These are phyloP conservation scores for Sordariomycetes sp. DNA, from an alignment of 2,329 filamentous ascomycete genomes.

Conservation along the genomic window DNA sequence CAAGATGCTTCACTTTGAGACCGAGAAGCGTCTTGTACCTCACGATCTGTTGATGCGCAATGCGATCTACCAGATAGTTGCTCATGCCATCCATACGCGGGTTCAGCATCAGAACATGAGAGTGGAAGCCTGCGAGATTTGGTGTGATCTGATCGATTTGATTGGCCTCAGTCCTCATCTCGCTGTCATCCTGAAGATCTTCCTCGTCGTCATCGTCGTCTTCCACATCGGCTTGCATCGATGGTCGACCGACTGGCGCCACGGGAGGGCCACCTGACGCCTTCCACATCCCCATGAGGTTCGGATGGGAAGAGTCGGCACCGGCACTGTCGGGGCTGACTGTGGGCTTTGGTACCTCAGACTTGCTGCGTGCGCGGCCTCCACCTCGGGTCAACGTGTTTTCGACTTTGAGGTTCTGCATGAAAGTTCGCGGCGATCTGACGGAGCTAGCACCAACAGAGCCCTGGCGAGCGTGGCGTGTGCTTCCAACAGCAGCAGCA, in stretches of 20 bases:
- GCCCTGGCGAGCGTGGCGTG: constrained; percentile 46
- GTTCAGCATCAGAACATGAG: constrained; percentile 65
- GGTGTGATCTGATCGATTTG: constrained; percentile 61
- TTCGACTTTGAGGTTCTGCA: constrained; percentile 27
- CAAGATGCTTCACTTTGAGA: constrained; percentile 60
- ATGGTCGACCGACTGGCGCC: constrained; percentile 28
- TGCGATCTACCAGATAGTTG: constrained; percentile 66
- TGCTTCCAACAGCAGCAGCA: constrained; percentile 46
- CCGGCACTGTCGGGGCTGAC: constrained; percentile 13
- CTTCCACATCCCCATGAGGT: constrained; percentile 41
- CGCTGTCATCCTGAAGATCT: constrained; percentile 44
- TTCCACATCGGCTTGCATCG: constrained; percentile 27
- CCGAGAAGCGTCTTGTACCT: constrained; percentile 72
- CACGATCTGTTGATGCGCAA: constrained; percentile 70
- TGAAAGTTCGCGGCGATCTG: constrained; percentile 15
- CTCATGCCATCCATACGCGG: constrained; percentile 48
- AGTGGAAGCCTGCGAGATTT: constrained; percentile 66
- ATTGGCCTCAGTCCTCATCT: constrained; percentile 53
- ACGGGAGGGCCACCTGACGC: constrained; percentile 45
- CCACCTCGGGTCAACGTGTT: constrained; percentile 40
- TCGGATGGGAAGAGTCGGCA: constrained; percentile 25
- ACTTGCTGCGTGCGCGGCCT: constrained; percentile 49
- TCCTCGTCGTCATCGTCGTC: constrained; percentile 54
- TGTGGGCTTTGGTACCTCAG: constrained; percentile 34
- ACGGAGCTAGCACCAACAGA: constrained; percentile 44